Percentiles rank a stretch among this genome's conserved stretches.
phyloP scores from a whole-genome alignment of 2,329 filamentous ascomycete genomes.

The Coccinonectria pachysandricola region DNA sequence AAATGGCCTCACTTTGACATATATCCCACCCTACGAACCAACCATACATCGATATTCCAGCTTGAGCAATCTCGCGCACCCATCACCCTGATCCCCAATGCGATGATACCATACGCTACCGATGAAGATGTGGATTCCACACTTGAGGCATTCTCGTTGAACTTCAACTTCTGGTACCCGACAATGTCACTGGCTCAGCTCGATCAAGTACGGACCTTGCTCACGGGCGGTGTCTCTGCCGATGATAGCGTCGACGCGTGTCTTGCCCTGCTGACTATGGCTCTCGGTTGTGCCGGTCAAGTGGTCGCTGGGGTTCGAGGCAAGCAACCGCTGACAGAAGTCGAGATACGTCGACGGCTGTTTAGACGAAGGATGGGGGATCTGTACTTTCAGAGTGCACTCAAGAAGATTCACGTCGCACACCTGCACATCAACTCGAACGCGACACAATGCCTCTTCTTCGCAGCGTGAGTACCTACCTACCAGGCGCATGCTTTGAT shows the following conservation, averaged over 20 bases:
- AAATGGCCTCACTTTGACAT: conserved; percentile 40
- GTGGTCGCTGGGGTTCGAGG: conserved; percentile 22
- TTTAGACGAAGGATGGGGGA: conserved; percentile 27
- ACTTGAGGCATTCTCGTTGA: conserved; percentile 33
- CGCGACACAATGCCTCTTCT: conserved; percentile 40
- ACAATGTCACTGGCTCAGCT: conserved; percentile 34
- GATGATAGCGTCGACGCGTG: conserved; percentile 30
- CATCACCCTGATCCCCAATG: conserved; percentile 22
- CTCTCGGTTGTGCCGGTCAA: conserved; percentile 36
- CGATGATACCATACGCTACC: conserved; percentile 32
- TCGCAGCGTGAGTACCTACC: conserved; percentile 36
- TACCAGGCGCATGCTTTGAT: no score
- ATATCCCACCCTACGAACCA: conserved; percentile 31
- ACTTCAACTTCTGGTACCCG: conserved; percentile 44
- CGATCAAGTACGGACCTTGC: conserved; percentile 19
- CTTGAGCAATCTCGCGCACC: conserved; percentile 33
- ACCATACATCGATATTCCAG: conserved; percentile 35
- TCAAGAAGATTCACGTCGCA: conserved; percentile 35
- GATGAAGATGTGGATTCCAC: conserved; percentile 31
- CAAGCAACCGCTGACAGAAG: conserved; percentile 6
- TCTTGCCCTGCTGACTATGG: conserved; percentile 35
- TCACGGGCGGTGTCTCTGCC: conserved; percentile 24
- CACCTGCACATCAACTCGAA: conserved; percentile 36
- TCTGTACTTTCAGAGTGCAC: conserved; percentile 34
- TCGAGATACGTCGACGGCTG: conserved; percentile 21